Evolutionary conservation across 225 moss, liverwort and hornwort species (phyloP).

Genomic region (Pseudisothecium myosuroides): DNA sequence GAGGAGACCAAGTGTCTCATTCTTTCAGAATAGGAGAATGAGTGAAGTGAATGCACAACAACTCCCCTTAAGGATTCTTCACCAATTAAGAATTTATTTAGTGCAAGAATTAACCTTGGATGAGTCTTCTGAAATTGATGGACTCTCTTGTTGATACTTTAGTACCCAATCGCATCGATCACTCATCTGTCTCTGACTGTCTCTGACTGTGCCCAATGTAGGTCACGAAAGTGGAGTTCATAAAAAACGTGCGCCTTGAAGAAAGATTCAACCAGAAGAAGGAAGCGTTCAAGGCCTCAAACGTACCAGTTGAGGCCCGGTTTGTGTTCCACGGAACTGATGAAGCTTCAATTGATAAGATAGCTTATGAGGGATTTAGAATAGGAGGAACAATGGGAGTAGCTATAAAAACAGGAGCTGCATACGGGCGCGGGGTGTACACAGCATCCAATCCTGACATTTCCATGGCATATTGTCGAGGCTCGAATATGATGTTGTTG

Average conservation of each 20-base stretch:
- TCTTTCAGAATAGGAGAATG: background rate
- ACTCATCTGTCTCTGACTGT: background rate
- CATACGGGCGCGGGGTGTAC: conserved; percentile 9
- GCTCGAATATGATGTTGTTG: conserved; percentile 11
- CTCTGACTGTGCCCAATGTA: background rate
- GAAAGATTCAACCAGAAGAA: background rate
- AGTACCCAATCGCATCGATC: background rate
- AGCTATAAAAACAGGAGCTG: background rate
- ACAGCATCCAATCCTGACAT: conserved; percentile 21
- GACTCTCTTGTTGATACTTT: background rate
- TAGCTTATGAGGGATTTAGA: conserved; percentile 16
- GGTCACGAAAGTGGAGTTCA: conserved; percentile 23
- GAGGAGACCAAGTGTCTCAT: background rate
- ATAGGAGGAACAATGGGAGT: conserved; percentile 21
- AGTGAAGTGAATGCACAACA: background rate
- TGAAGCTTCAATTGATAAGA: background rate
- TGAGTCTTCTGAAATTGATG: background rate
- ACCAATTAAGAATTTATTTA: background rate
- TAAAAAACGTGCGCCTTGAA: background rate
- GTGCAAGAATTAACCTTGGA: background rate
- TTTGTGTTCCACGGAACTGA: conserved; percentile 30
- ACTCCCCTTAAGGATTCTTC: background rate
- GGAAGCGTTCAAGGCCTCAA: background rate
- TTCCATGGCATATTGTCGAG: conserved; percentile 5
- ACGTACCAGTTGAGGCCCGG: background rate